Percentiles rank a stretch among this genome's conserved stretches.
These are phyloP conservation scores for Nicotiana benthamiana DNA, from an alignment of 257 asterid species.

Conservation along the genomic window DNA sequence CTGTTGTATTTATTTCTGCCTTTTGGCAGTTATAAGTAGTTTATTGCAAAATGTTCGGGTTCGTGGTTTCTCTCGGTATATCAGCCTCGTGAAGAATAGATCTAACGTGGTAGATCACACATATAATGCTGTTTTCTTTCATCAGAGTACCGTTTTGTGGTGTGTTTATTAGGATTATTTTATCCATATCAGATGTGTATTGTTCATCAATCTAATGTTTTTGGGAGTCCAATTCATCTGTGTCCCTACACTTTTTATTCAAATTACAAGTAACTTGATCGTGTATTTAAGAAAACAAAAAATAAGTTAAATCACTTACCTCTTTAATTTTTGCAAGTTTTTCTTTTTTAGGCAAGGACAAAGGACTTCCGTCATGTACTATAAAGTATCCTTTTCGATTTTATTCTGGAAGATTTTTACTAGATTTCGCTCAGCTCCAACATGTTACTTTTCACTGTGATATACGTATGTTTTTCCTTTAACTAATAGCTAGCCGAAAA, in stretches of 20 bases:
- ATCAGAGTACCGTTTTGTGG: not conserved
- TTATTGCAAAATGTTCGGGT: not conserved
- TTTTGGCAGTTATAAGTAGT: not conserved
- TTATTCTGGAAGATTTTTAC: not conserved
- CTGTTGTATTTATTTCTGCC: not conserved
- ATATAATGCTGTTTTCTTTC: not conserved
- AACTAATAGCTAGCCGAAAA: not conserved
- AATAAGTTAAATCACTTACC: not conserved
- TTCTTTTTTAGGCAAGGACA: not conserved
- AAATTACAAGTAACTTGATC: not conserved
- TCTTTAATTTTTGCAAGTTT: not conserved
- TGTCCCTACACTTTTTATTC: not conserved
- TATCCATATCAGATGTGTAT: not conserved
- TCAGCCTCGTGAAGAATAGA: slow-evolving; percentile 13
- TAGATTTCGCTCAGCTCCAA: not conserved
- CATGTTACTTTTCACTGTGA: not conserved
- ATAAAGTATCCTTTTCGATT: not conserved
- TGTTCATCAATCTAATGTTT: not conserved
- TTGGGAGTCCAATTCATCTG: not conserved
- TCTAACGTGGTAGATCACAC: slow-evolving; percentile 20
- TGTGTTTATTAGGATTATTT: not conserved
- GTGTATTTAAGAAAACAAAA: not conserved
- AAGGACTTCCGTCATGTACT: not conserved
- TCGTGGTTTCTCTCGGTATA: not conserved
- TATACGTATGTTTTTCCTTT: not conserved